Base-by-base conservation (phyloP, 208 protist species). In the Histomonas meleagridis region DNA sequence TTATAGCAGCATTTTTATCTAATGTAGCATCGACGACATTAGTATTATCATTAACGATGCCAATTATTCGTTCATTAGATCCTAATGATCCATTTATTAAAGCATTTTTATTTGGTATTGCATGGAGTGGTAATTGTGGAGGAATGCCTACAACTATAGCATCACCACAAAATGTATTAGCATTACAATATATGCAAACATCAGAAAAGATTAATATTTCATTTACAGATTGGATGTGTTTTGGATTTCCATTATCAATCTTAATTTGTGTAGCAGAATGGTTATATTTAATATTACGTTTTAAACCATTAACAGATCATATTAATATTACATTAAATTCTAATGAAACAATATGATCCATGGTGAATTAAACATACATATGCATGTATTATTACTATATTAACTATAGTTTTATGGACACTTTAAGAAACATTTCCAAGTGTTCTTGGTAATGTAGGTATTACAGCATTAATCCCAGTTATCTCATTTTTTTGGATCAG, bases 81-180 rank as follows among this genome's bases (percentile, higher is more conserved):
- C 70, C 70, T n/a, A 40, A 79, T 51, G 70, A 79, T 79, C 70
- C 70, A n/a, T 79, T 79, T 49, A 79, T 79, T 7, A 79, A 79
- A 28, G 70, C 70, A 49, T 46, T 79, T 49, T 23, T 79, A 3
- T 79, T 79, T 40, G 70, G 70, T 0, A 79, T 79, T 43, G 70
- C 70, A 79, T 79, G 70, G 70, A 46, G n/a, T n/a, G 70, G 70
- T 7, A 79, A 79, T 51, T 23, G n/a, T 79, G 70, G 70, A 46
- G 70, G 70, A 21, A 79, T 79, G 70, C 70, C 70, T 49, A 79
- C 70, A 51, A 79, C 70, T 21, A 79, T 79, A 49, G 70, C 70
- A 18, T 79, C 70, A 23, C 70, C 70, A 32, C 70, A 79, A 49
- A 79, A 79, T 43, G 49, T 79, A 12, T 40, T 79, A 18, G 70